Percentiles rank a stretch among this genome's conserved stretches.
These are phyloP conservation scores for Hawksworthiomyces lignivorus DNA, from an alignment of 2,329 filamentous ascomycete species.

Conservation along the genomic window DNA sequence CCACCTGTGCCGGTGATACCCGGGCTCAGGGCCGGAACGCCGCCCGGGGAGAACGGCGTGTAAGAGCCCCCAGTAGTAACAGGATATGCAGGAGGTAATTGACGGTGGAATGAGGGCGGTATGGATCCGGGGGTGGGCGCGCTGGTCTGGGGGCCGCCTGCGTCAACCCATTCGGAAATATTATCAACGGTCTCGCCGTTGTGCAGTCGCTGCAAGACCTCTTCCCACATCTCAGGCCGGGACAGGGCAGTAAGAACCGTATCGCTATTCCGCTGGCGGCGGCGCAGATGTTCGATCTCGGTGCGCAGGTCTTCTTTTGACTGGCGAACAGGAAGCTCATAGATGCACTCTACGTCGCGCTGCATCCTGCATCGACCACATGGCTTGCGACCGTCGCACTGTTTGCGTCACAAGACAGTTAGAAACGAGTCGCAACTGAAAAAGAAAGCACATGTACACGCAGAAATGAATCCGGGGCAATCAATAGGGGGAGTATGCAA, in stretches of 20 bases:
- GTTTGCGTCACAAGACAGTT: not conserved
- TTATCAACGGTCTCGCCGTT: conserved; percentile 45
- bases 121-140: conserved; percentile 23
- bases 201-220: conserved; percentile 46
- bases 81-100: conserved; percentile 23
- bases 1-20: conserved; percentile 19
- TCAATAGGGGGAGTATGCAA: not conserved
- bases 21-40: conserved; percentile 23
- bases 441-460: no score
- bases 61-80: conserved; percentile 22
- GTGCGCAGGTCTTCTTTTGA: conserved; percentile 54
- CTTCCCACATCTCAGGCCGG: conserved; percentile 43
- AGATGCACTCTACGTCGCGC: conserved; percentile 49
- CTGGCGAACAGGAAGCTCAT: conserved; percentile 55
- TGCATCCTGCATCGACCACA: conserved; percentile 49
- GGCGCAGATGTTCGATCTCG: conserved; percentile 51
- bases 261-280: conserved; percentile 47
- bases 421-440: not conserved
- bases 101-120: conserved; percentile 20
- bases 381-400: conserved; percentile 54
- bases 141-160: conserved; percentile 23
- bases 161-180: conserved; percentile 48
- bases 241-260: conserved; percentile 47
- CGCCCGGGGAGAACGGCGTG: conserved; percentile 24
- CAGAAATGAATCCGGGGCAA: no score